Evolutionary conservation across 2,329 filamentous ascomycete species (phyloP).

Genomic region (Cladosporium sp.): DNA sequence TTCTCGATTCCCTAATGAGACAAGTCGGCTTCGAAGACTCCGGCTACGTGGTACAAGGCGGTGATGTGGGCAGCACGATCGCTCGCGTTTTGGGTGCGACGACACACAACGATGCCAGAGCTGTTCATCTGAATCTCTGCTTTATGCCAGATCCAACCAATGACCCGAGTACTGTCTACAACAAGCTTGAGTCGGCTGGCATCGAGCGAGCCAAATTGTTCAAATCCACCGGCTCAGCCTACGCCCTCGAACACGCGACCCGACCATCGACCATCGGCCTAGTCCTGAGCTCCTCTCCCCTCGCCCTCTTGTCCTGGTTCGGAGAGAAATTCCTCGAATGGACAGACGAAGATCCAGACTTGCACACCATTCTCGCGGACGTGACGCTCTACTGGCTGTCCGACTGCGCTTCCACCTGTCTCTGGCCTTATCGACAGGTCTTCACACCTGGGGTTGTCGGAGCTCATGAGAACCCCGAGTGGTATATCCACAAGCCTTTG

Average conservation of each 20-base stretch:
- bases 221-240: conserved; percentile 42
- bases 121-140: conserved; percentile 27
- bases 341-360: conserved; percentile 41
- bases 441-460: conserved; percentile 19
- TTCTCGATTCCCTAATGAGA: conserved; percentile 49
- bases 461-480: conserved; percentile 20
- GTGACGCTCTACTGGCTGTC: conserved; percentile 56
- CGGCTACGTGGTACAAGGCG: conserved; percentile 53
- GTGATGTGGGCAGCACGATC: conserved; percentile 48
- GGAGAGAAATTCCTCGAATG: conserved; percentile 54
- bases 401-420: conserved; percentile 42
- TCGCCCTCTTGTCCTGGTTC: conserved; percentile 57
- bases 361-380: conserved; percentile 43
- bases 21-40: conserved; percentile 44
- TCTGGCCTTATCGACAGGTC: conserved; percentile 45
- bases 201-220: conserved; percentile 39
- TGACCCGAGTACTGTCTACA: conserved; percentile 18
- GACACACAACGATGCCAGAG: conserved; percentile 33
- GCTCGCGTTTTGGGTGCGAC: conserved; percentile 29
- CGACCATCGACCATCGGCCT: conserved; percentile 55
- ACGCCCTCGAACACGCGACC: conserved; percentile 51
- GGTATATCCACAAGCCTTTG: conserved; percentile 36
- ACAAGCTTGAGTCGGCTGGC: conserved; percentile 35
- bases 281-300: conserved; percentile 49
- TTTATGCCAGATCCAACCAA: conserved; percentile 22